Evolutionary conservation across 75 land plant genomes (phyloP).

Genomic region (Pinus taeda): DNA sequence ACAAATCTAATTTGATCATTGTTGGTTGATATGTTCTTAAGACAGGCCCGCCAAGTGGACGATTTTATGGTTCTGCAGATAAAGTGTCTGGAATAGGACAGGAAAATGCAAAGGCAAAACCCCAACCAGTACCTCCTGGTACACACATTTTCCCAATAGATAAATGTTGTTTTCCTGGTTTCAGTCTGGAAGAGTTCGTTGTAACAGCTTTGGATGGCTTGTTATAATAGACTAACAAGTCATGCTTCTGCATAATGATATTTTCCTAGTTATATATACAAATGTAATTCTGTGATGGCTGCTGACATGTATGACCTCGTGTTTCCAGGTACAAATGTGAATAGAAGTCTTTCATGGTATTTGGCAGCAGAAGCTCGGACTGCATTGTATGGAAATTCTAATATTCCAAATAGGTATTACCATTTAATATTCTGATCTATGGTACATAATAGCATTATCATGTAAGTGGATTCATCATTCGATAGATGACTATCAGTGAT

Average conservation of each 20-base stretch:
- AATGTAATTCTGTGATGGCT: neutral
- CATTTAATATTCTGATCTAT: neutral
- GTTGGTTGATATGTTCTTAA: neutral
- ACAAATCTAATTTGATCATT: conserved; percentile 2
- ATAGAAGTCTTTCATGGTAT: conserved; percentile 87
- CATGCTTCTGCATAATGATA: neutral
- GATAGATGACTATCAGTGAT: too few species aligned
- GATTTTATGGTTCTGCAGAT: neutral
- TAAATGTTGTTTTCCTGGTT: conserved; percentile 8
- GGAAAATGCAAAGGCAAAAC: conserved; percentile 18
- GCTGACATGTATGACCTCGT: neutral
- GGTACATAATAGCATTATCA: too few species aligned
- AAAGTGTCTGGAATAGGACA: conserved; percentile 7
- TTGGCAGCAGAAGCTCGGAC: conserved; percentile 67
- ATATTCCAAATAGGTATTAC: conserved; percentile 24
- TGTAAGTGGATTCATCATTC: too few species aligned
- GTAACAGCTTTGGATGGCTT: conserved; percentile 5
- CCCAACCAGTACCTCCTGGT: conserved; percentile 20
- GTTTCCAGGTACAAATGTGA: conserved; percentile 21
- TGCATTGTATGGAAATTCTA: conserved; percentile 29
- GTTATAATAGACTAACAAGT: conserved; percentile 10
- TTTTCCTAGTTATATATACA: neutral
- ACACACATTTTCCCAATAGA: neutral
- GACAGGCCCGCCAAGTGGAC: neutral
- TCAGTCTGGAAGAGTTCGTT: conserved; percentile 2